phyloP scores from a whole-genome alignment of 768 basidiomycete species.

The Tricholoma hemisulphureum region DNA sequence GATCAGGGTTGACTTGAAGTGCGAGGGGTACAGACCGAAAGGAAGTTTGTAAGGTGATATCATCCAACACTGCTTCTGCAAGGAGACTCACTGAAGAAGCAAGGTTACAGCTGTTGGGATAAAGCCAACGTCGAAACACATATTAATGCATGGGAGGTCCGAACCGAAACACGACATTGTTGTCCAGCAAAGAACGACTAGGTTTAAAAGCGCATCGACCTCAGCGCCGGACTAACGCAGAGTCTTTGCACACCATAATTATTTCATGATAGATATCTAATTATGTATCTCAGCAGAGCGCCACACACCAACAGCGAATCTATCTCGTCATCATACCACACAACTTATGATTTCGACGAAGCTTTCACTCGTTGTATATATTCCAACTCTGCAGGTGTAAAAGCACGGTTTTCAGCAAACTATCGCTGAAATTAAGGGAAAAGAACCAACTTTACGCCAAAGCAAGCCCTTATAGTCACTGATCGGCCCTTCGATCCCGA shows the following conservation, averaged over 20 bases:
- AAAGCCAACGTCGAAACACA: no score
- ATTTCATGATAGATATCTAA: background rate
- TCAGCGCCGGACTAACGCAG: background rate
- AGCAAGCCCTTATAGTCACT: slow-evolving; percentile 72
- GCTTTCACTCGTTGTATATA: slow-evolving; percentile 22
- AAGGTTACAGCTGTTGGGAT: no score
- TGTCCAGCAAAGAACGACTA: no score
- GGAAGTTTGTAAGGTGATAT: background rate
- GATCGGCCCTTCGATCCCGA: slow-evolving; percentile 90
- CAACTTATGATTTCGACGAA: background rate
- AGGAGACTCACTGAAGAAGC: background rate
- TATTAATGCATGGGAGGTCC: no score
- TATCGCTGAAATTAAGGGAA: background rate
- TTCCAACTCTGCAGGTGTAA: slow-evolving; percentile 1
- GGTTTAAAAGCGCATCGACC: no score
- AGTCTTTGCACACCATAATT: background rate
- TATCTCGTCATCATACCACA: background rate
- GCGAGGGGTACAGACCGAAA: background rate
- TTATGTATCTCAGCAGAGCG: background rate
- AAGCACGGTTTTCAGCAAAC: background rate
- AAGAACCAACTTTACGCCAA: slow-evolving; percentile 64
- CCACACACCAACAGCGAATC: background rate
- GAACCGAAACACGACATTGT: no score
- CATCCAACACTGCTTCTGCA: background rate
- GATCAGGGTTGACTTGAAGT: background rate